Percentiles rank a stretch among this genome's conserved stretches.
Evolutionary conservation across 2,329 filamentous ascomycete species (phyloP).

Genomic region (Colletotrichum salicis): DNA sequence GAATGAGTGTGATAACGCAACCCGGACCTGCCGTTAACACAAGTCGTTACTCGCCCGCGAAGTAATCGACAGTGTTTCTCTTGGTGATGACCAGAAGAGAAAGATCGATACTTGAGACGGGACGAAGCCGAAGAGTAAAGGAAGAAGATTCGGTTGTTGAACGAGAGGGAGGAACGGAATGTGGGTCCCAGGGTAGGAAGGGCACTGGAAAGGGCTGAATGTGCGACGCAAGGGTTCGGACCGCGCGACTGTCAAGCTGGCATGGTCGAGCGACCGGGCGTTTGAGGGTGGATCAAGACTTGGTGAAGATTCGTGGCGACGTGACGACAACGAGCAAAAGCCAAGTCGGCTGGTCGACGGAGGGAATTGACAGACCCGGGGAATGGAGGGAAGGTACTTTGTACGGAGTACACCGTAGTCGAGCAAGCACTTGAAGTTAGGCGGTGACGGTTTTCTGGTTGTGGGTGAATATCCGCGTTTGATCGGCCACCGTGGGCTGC

Average conservation of each 20-base stretch:
- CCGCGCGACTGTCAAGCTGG: slow-evolving; percentile 23
- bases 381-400: background rate
- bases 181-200: slow-evolving; percentile 26
- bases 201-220: background rate
- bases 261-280: slow-evolving; percentile 32
- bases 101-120: slow-evolving; percentile 27
- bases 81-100: slow-evolving; percentile 37
- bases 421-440: background rate
- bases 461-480: slow-evolving; percentile 32
- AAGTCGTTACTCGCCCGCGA: slow-evolving; percentile 62
- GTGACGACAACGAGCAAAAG: slow-evolving; percentile 14
- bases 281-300: slow-evolving; percentile 29
- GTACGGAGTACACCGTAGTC: background rate
- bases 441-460: slow-evolving; percentile 10
- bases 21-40: slow-evolving; percentile 55
- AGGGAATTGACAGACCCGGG: background rate
- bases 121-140: slow-evolving; percentile 21
- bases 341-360: slow-evolving; percentile 3
- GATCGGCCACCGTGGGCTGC: slow-evolving; percentile 31
- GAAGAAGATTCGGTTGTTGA: slow-evolving; percentile 8
- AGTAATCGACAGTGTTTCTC: slow-evolving; percentile 54
- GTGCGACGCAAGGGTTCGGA: slow-evolving; percentile 29
- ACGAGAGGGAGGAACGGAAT: slow-evolving; percentile 32
- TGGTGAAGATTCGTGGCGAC: background rate
- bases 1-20: slow-evolving; percentile 25